phyloP scores from a whole-genome alignment of 1,139 yeast genomes.

The Scheffersomyces titani region DNA sequence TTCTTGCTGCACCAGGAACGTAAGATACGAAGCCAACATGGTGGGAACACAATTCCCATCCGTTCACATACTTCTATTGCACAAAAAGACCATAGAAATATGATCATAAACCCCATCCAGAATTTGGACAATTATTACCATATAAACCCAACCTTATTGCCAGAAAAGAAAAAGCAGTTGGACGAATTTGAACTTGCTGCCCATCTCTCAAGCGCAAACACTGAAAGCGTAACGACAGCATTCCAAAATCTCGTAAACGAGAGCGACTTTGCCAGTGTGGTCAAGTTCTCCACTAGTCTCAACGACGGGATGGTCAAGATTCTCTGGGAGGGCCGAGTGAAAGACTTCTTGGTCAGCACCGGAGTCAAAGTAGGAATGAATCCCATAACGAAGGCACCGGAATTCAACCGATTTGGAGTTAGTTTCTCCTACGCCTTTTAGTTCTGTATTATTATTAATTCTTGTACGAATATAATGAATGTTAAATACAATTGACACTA shows the following conservation, averaged over 20 bases:
- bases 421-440: conserved; percentile 41
- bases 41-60: not conserved
- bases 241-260: conserved; percentile 54
- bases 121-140: conserved; percentile 26
- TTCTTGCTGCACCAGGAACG: not conserved
- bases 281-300: conserved; percentile 73
- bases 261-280: conserved; percentile 65
- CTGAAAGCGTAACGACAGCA: conserved; percentile 49
- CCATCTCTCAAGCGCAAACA: not conserved
- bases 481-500: not conserved
- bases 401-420: conserved; percentile 39
- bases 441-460: not conserved
- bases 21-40: not conserved
- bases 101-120: conserved; percentile 20
- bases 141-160: conserved; percentile 25
- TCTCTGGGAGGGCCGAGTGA: conserved; percentile 86
- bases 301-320: conserved; percentile 62
- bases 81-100: conserved; percentile 1
- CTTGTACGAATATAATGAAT: not conserved
- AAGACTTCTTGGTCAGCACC: conserved; percentile 76
- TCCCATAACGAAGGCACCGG: conserved; percentile 33
- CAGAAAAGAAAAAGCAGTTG: conserved; percentile 8
- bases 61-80: not conserved
- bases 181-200: not conserved
- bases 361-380: conserved; percentile 58